phyloP scores from a whole-genome alignment of 305 asterid genomes.

The Plantago rigida region DNA sequence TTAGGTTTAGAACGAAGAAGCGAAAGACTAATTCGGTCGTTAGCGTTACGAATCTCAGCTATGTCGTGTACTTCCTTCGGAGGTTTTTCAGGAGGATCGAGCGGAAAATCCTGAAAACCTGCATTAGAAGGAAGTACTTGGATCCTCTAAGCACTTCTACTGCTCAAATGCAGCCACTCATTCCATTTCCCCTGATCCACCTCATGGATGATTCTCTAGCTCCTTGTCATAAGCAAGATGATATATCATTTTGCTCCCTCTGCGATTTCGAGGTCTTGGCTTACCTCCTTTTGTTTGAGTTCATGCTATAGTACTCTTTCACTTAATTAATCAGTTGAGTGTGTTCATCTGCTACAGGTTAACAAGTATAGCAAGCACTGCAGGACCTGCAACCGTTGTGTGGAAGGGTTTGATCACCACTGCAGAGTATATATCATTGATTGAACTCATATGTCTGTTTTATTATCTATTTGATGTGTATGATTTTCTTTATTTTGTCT shows the following conservation, averaged over 20 bases:
- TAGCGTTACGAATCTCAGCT: constrained; percentile 35
- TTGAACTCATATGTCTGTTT: not conserved
- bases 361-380: constrained; percentile 91
- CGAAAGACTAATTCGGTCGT: constrained; percentile 22
- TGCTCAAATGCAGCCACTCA: constrained; percentile 57
- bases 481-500: constrained; percentile 9
- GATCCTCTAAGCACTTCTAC: constrained; percentile 46
- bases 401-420: constrained; percentile 97
- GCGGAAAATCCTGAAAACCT: constrained; percentile 59
- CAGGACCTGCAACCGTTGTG: constrained; percentile 89
- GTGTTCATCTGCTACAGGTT: constrained; percentile 39
- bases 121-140: constrained; percentile 73
- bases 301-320: no score
- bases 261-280: constrained; percentile 68
- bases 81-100: constrained; percentile 62
- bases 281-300: no score
- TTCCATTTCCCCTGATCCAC: constrained; percentile 52
- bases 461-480: not conserved
- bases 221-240: constrained; percentile 50
- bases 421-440: constrained; percentile 51
- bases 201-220: constrained; percentile 52
- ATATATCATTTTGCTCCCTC: constrained; percentile 70
- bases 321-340: no score
- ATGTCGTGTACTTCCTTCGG: constrained; percentile 34
- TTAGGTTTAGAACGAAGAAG: constrained; percentile 47